Base-by-base conservation (phyloP, 306 rosid genomes). In the Cicer bijugum region DNA sequence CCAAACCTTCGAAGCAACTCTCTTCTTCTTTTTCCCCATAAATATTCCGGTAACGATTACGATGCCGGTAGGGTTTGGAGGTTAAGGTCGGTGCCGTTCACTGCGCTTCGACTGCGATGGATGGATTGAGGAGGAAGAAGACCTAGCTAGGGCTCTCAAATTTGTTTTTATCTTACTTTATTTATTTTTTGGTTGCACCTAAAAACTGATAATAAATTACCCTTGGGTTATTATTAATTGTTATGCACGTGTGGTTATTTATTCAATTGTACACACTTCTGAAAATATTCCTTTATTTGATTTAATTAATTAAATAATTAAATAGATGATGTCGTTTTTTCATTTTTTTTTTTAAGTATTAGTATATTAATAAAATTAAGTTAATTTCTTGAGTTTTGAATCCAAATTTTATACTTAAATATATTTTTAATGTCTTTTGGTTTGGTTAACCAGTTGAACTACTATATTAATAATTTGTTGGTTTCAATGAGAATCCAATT, bases 1-100 rank as follows among this genome's bases (percentile, higher is more conserved):
- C 99, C 99, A 95, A 0, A 95, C 97, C 88, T 91, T 95, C 6
- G 99, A 95, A 1, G 97, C 78, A 48, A 86, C 96, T 40, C 97
- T 88, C 93, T 95, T 95, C 93, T 95, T 95, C 91, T 91, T 95
- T 89, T 88, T 95, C 69, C 99, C 99, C 99, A 76, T 72, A 16
- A 8, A 40, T 7, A 63, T 40, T 53, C 69, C 8, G 58, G 48
- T 63, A 6, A 9, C 10, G 19, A 35, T 33, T 0, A 12, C 8
- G 1, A 11, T 6, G 64, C 9, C 66, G 44, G 17, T 2, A 57
- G 63, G 63, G 40, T 57, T 57, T 23, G 1, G 39, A 57, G 62
- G n/a, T 14, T 28, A 16, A 35, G 58, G 67, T 17, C 11, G 15
- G 58, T n/a, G 28, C 9, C 33, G 43, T 44, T 33, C 43, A 55